Evolutionary conservation across 495 filamentous ascomycete genomes (phyloP).

Genomic region (Aspergillus ellipticus): DNA sequence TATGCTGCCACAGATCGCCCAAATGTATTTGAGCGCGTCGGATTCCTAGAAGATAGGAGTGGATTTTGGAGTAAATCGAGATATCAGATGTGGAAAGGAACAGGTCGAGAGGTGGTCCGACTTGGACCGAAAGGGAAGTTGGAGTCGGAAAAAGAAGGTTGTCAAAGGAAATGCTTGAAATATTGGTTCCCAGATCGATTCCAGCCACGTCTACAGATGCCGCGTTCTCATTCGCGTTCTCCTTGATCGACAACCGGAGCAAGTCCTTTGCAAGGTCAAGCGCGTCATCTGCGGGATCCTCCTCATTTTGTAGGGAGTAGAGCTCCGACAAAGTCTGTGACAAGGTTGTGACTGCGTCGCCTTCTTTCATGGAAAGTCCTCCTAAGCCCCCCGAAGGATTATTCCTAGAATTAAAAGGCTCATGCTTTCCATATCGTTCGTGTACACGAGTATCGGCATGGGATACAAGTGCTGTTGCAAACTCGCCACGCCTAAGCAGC

Average conservation of each 20-base stretch:
- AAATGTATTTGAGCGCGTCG: constrained; percentile 78
- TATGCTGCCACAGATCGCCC: constrained; percentile 79
- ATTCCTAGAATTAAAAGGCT: constrained; percentile 16
- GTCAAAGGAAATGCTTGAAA: constrained; percentile 55
- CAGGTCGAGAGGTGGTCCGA: constrained; percentile 79
- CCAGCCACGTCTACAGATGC: constrained; percentile 33
- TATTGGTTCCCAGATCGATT: constrained; percentile 19
- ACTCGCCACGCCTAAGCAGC: constrained; percentile 83
- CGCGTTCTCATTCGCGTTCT: constrained; percentile 20
- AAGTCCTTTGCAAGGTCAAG: constrained; percentile 78
- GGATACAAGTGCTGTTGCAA: constrained; percentile 77
- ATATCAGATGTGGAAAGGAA: constrained; percentile 76
- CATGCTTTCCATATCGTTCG: constrained; percentile 39
- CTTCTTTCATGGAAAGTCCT: constrained; percentile 74
- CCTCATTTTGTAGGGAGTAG: constrained; percentile 65
- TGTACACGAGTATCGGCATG: constrained; percentile 75
- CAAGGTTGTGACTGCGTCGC: constrained; percentile 73
- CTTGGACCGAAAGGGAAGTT: constrained; percentile 63
- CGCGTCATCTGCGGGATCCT: constrained; percentile 68
- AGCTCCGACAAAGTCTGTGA: constrained; percentile 73
- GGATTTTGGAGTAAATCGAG: constrained; percentile 72
- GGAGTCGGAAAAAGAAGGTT: constrained; percentile 80
- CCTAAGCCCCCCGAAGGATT: constrained; percentile 34
- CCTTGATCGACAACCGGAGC: constrained; percentile 60
- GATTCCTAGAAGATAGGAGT: constrained; percentile 81